Evolutionary conservation across 2,329 filamentous ascomycete species (phyloP).

Genomic region (Neoarthrinium moseri): DNA sequence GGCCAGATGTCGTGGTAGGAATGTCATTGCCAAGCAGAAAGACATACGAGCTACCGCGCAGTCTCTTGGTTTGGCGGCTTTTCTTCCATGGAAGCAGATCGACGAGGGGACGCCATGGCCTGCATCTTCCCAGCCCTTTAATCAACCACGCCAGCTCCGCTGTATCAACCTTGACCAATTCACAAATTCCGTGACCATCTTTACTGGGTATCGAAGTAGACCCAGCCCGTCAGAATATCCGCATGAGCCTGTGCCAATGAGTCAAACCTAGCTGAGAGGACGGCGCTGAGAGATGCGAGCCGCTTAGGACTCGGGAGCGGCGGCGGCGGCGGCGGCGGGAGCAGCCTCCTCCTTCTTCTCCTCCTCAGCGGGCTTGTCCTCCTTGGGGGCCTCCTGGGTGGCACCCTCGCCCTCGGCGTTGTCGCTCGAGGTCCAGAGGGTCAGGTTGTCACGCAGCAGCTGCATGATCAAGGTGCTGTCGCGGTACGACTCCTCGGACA

Average conservation of each 20-base stretch:
- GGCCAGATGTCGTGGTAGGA: conserved; percentile 18
- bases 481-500: conserved; percentile 97
- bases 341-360: conserved; percentile 59
- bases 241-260: conserved; percentile 3
- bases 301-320: conserved; percentile 55
- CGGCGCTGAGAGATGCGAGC: conserved; percentile 7
- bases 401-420: conserved; percentile 73
- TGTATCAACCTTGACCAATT: conserved; percentile 26
- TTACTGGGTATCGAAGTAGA: conserved; percentile 27
- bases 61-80: conserved; percentile 23
- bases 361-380: conserved; percentile 52
- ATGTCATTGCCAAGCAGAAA: conserved; percentile 25
- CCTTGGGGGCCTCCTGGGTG: conserved; percentile 54
- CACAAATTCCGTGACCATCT: conserved; percentile 28
- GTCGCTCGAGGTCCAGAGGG: conserved; percentile 95
- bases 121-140: conserved; percentile 30
- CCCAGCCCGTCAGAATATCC: conserved; percentile 6
- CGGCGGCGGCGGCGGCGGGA: conserved; percentile 38
- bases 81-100: conserved; percentile 17
- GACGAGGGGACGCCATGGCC: conserved; percentile 25
- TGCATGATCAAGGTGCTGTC: conserved; percentile 99
- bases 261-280: background rate
- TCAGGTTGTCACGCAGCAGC: conserved; percentile 95
- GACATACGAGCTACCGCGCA: conserved; percentile 24
- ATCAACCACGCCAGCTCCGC: conserved; percentile 27